Conservation (phyloP, 441 rosid genomes). For the Erodium trifolium region DNA sequence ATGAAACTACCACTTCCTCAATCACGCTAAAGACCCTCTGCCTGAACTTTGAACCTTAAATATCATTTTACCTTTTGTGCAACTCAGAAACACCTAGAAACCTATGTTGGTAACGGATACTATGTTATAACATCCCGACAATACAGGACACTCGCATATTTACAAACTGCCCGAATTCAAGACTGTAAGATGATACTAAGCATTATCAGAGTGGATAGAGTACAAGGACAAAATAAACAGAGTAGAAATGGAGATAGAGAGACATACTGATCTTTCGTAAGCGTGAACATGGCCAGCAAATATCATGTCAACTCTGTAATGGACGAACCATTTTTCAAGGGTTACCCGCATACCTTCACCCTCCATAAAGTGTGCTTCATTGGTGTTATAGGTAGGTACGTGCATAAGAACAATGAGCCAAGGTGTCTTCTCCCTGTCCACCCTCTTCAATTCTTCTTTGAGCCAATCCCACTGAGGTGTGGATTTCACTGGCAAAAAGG, state of each 20-base stretch:
- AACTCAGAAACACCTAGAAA: too few relatives aligned
- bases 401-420: conserved; percentile 80
- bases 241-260: not conserved
- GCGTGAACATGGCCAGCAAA: conserved; percentile 81
- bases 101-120: too few relatives aligned
- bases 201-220: not conserved
- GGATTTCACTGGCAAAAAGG: conserved; percentile 48
- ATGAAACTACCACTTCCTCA: too few relatives aligned
- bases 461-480: conserved; percentile 63
- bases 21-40: too few relatives aligned
- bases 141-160: too few relatives aligned
- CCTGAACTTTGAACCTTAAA: too few relatives aligned
- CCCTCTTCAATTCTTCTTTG: conserved; percentile 41
- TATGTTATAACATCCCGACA: too few relatives aligned
- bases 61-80: too few relatives aligned
- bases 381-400: conserved; percentile 49
- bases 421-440: conserved; percentile 62
- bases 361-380: conserved; percentile 67
- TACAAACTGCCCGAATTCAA: too few relatives aligned
- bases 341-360: conserved; percentile 68
- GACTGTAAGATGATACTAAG: too few relatives aligned
- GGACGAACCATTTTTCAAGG: conserved; percentile 55
- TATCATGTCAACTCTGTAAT: conserved; percentile 47
- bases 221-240: not conserved
- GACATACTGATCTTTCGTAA: conserved; percentile 64